phyloP scores from a whole-genome alignment of 352 stramenopile species.

The Hyaloperonospora brassicae region DNA sequence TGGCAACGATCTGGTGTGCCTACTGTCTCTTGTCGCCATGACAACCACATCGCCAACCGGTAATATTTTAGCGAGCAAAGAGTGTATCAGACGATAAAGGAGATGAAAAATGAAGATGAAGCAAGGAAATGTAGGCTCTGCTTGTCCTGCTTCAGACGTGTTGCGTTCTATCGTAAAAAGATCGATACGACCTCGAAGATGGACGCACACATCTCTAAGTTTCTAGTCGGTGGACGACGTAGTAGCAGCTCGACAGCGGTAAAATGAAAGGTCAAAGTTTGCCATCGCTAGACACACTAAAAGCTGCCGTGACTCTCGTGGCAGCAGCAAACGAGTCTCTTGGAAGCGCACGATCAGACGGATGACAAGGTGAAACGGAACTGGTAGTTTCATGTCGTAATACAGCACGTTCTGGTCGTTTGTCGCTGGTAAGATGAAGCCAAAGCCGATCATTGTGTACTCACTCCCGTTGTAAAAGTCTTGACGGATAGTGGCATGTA shows the following conservation, averaged over 20 bases:
- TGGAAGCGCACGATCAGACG: conserved; percentile 48
- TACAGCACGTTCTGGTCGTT: conserved; percentile 53
- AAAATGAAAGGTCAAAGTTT: conserved; percentile 39
- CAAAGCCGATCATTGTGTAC: conserved; percentile 50
- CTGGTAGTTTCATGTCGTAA: conserved; percentile 41
- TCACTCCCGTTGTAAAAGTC: conserved; percentile 43
- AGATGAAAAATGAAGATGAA: neutral
- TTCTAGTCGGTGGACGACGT: neutral
- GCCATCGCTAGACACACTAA: conserved; percentile 45
- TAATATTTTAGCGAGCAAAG: no score
- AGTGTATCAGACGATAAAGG: no score
- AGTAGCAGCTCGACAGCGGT: conserved; percentile 30
- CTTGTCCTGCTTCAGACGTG: no score
- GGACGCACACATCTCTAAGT: neutral
- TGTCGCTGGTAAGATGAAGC: conserved; percentile 43
- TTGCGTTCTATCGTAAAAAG: neutral
- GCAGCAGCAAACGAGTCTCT: conserved; percentile 48
- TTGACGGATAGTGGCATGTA: conserved; percentile 26
- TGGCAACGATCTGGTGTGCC: no score
- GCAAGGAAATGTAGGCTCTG: neutral
- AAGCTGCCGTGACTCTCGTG: conserved; percentile 41
- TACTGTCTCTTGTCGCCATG: no score
- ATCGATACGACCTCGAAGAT: neutral
- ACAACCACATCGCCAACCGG: no score
- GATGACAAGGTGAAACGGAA: conserved; percentile 46